Conservation (phyloP, 208 protist species). For the Leishmania guyanensis region DNA sequence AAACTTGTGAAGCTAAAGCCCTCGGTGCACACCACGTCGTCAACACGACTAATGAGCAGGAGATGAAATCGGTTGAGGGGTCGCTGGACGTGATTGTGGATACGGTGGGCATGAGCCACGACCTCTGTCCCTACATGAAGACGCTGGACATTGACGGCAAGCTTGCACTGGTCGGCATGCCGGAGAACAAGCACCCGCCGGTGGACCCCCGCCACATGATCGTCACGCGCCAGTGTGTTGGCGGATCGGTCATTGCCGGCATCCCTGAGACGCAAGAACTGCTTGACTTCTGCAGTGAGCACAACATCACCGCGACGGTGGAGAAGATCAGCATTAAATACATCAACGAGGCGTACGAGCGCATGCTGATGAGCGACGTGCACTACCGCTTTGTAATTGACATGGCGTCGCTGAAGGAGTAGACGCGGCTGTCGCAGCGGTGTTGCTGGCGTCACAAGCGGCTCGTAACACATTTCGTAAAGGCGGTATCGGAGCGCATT, state of each 20-base stretch:
- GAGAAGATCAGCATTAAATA: conserved; percentile 66
- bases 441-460: no score
- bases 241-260: conserved; percentile 52
- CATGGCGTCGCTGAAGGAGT: conserved; percentile 48
- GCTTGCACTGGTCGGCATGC: conserved; percentile 61
- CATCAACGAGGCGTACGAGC: conserved; percentile 77
- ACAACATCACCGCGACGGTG: conserved; percentile 69
- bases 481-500: not conserved
- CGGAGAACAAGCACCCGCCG: conserved; percentile 44
- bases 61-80: conserved; percentile 48
- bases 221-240: conserved; percentile 12
- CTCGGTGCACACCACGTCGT: conserved; percentile 75
- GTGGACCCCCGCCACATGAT: conserved; percentile 29
- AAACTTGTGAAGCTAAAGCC: conserved; percentile 53
- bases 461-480: not conserved
- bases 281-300: conserved; percentile 78
- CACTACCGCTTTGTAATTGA: conserved; percentile 84
- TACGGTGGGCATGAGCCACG: conserved; percentile 58
- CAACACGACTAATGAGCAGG: conserved; percentile 51
- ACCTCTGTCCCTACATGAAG: conserved; percentile 53
- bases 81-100: conserved; percentile 74
- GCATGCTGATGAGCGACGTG: conserved; percentile 69
- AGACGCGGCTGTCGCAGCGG: not conserved
- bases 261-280: conserved; percentile 84
- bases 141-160: conserved; percentile 53